These are phyloP conservation scores for Auricularia sp. DNA, from an alignment of 768 basidiomycete species.

Conservation along the genomic window DNA sequence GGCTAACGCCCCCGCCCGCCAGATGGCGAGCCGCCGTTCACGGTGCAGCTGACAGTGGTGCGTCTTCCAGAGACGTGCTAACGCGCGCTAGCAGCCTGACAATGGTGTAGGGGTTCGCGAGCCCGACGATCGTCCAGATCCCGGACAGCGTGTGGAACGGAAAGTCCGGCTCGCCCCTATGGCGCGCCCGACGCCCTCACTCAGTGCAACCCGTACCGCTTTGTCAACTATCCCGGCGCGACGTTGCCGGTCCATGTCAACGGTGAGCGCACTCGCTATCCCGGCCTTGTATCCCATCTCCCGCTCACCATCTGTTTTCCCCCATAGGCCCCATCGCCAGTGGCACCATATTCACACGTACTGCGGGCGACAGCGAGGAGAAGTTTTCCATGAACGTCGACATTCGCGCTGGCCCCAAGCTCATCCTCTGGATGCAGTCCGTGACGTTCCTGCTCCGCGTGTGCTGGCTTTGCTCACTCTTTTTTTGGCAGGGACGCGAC, in stretches of 20 bases:
- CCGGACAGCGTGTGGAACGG: conserved; percentile 43
- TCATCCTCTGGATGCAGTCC: conserved; percentile 33
- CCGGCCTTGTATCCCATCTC: conserved; percentile 2
- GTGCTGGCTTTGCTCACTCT: background rate
- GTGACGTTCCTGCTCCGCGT: conserved; percentile 6
- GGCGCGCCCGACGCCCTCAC: background rate
- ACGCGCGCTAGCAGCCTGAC: background rate
- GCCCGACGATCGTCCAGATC: conserved; percentile 43
- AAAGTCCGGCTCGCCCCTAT: conserved; percentile 40
- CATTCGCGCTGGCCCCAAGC: conserved; percentile 44
- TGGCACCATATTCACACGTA: conserved; percentile 37
- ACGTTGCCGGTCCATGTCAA: conserved; percentile 50
- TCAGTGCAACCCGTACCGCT: conserved; percentile 32
- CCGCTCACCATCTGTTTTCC: background rate
- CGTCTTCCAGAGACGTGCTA: conserved; percentile 13
- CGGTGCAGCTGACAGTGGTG: conserved; percentile 41
- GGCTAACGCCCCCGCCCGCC: conserved; percentile 13
- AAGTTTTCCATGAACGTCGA: conserved; percentile 45
- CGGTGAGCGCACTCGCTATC: conserved; percentile 27
- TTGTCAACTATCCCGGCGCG: conserved; percentile 24
- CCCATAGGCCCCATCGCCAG: conserved; percentile 52
- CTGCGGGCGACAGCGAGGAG: conserved; percentile 29
- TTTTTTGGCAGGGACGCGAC: conserved; percentile 33
- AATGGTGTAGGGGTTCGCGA: conserved; percentile 36
- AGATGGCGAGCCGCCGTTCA: conserved; percentile 52